These are phyloP conservation scores for Rhododendron ovatum DNA, from an alignment of 148 eudicot genomes.

Conservation along the genomic window DNA sequence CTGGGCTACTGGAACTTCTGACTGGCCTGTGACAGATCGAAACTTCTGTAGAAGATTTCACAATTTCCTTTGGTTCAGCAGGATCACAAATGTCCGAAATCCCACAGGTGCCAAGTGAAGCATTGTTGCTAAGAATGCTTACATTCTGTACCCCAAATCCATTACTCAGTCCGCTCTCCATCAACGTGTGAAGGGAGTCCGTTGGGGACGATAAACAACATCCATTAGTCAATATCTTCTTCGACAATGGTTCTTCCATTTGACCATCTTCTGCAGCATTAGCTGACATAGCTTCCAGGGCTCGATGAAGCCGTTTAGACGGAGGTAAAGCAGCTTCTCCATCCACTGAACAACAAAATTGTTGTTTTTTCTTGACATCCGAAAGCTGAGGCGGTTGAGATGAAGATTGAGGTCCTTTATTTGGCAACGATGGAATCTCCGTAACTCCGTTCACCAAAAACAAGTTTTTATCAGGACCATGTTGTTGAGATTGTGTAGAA, in stretches of 20 bases:
- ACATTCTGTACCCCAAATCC: conserved; percentile 19
- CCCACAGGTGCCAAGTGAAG: conserved; percentile 18
- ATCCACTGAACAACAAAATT: conserved; percentile 44
- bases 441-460: conserved; percentile 14
- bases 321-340: conserved; percentile 98
- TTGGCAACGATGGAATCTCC: conserved; percentile 21
- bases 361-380: conserved; percentile 40
- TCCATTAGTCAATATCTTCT: conserved; percentile 20
- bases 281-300: conserved; percentile 98
- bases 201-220: conserved; percentile 13
- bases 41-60: conserved; percentile 14
- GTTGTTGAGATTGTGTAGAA: conserved; percentile 23
- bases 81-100: conserved; percentile 17
- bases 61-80: conserved; percentile 14
- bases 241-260: conserved; percentile 20
- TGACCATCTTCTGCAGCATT: conserved; percentile 72
- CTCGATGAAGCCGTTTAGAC: conserved; percentile 92
- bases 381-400: conserved; percentile 33
- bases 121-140: conserved; percentile 14
- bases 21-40: conserved; percentile 13
- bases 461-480: conserved; percentile 23
- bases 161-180: conserved; percentile 14
- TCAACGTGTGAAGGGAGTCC: conserved; percentile 19
- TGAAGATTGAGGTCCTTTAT: conserved; percentile 24
- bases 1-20: conserved; percentile 14